phyloP scores from a whole-genome alignment of 305 asterid genomes.

The Euphrasia arctica region DNA sequence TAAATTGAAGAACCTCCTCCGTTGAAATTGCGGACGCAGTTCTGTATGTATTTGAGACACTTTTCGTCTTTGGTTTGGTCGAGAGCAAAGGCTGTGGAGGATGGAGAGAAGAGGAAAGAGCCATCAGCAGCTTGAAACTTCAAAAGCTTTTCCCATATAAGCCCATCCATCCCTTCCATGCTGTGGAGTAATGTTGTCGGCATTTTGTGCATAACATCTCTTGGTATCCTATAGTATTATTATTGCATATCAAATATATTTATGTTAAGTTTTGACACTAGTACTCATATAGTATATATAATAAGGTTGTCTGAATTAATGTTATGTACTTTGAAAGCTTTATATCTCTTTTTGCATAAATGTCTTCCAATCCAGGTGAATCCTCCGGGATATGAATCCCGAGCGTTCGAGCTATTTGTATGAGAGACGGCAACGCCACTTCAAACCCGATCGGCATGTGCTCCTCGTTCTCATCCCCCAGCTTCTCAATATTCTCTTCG shows the following conservation, averaged over 20 bases:
- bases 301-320: slow-evolving; percentile 20
- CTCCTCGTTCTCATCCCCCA: slow-evolving; percentile 66
- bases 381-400: slow-evolving; percentile 56
- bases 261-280: slow-evolving; percentile 12
- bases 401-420: slow-evolving; percentile 57
- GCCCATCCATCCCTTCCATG: slow-evolving; percentile 81
- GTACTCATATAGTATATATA: no score
- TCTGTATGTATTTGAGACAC: slow-evolving; percentile 59
- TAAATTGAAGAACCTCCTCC: slow-evolving; percentile 66
- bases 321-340: slow-evolving; percentile 63
- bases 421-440: slow-evolving; percentile 82
- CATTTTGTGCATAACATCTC: slow-evolving; percentile 63
- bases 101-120: slow-evolving; percentile 85
- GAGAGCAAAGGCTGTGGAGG: slow-evolving; percentile 88
- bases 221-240: slow-evolving; percentile 62
- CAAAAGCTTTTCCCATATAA: slow-evolving; percentile 72
- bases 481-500: slow-evolving; percentile 48
- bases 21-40: slow-evolving; percentile 49
- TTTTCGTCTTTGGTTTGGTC: slow-evolving; percentile 62
- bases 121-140: slow-evolving; percentile 66
- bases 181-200: slow-evolving; percentile 92
- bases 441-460: slow-evolving; percentile 96
- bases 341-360: slow-evolving; percentile 52
- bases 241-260: slow-evolving; percentile 24
- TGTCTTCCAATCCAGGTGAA: slow-evolving; percentile 53